These are phyloP conservation scores for Salix purpurea DNA, from an alignment of 345 rosid genomes.

Conservation along the genomic window DNA sequence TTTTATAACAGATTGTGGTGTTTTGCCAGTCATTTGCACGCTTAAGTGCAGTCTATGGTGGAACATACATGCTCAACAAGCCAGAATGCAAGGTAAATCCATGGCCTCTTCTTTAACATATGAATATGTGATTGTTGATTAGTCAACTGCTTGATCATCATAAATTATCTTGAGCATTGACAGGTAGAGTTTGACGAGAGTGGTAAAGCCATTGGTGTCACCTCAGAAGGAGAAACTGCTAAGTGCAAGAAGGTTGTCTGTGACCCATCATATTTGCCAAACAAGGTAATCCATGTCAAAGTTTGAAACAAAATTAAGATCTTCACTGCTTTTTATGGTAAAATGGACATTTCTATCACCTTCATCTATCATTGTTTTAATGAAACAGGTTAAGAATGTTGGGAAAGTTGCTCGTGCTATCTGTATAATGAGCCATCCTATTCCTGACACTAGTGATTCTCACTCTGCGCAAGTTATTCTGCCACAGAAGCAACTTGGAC, in stretches of 20 bases:
- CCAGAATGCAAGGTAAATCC: slow-evolving; percentile 76
- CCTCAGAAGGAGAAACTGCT: slow-evolving; percentile 86
- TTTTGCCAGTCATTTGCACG: slow-evolving; percentile 81
- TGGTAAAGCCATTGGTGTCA: slow-evolving; percentile 76
- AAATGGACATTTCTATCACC: not conserved
- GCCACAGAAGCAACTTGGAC: slow-evolving; percentile 92
- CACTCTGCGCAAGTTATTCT: slow-evolving; percentile 89
- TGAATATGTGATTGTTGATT: not conserved
- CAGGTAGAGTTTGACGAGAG: slow-evolving; percentile 71
- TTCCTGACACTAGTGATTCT: slow-evolving; percentile 74
- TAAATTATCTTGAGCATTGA: not conserved
- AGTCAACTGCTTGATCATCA: not conserved
- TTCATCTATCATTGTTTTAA: not conserved
- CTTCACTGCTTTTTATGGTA: not conserved
- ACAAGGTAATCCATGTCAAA: slow-evolving; percentile 47
- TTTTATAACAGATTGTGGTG: slow-evolving; percentile 7
- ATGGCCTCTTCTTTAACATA: not conserved
- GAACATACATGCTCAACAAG: slow-evolving; percentile 97
- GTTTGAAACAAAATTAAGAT: not conserved
- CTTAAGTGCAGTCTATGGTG: slow-evolving; percentile 88
- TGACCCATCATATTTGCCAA: slow-evolving; percentile 80
- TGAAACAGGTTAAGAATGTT: slow-evolving; percentile 71
- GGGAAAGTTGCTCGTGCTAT: slow-evolving; percentile 95
- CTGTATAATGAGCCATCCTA: slow-evolving; percentile 92
- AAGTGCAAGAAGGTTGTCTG: slow-evolving; percentile 92